Evolutionary conservation across 345 rosid genomes (phyloP).

Genomic region (Eucalyptus tenuipes): DNA sequence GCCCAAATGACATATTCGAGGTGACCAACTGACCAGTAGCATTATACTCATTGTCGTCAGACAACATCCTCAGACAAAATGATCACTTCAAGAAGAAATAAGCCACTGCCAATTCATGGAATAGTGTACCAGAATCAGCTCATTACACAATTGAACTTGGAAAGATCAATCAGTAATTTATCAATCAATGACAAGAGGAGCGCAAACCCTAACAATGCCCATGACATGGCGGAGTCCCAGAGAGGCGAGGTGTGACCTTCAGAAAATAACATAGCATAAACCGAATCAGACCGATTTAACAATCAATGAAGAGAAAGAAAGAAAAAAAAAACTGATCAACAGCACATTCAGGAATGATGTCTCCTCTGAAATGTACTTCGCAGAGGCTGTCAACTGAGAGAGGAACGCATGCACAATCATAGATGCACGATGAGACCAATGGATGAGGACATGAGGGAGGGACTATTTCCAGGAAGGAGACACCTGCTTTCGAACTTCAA

Average conservation of each 20-base stretch:
- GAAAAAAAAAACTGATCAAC: neutral
- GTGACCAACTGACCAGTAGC: too few relatives aligned
- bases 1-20: too few relatives aligned
- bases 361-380: neutral
- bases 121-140: too few relatives aligned
- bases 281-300: neutral
- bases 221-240: neutral
- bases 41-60: too few relatives aligned
- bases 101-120: too few relatives aligned
- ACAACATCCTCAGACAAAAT: too few relatives aligned
- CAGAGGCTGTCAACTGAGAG: neutral
- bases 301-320: neutral
- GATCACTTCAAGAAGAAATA: too few relatives aligned
- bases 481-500: neutral
- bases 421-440: neutral
- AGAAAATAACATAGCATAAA: neutral
- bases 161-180: neutral
- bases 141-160: too few relatives aligned
- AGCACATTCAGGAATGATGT: neutral
- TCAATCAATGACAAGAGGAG: neutral
- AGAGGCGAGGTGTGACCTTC: neutral
- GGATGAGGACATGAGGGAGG: neutral
- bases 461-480: neutral
- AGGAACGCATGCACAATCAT: neutral
- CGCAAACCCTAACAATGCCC: neutral